These are phyloP conservation scores for Talaromyces sp. DNA, from an alignment of 2,329 filamentous ascomycete genomes.

Conservation along the genomic window DNA sequence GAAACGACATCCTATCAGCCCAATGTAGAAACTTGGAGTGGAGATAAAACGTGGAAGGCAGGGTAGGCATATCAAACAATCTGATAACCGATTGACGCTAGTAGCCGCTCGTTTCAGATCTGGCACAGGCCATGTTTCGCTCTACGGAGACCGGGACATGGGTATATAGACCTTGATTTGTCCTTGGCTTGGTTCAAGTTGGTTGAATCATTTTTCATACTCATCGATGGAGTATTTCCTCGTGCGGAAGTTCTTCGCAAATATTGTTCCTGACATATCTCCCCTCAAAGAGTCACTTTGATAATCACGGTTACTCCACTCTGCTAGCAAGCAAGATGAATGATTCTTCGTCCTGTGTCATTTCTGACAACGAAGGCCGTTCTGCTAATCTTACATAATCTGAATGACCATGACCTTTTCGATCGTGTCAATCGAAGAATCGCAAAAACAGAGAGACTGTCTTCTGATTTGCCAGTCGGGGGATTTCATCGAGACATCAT, in stretches of 20 bases:
- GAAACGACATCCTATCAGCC: not conserved
- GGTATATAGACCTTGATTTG: not conserved
- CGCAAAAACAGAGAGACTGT: not conserved
- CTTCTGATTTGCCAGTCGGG: not conserved
- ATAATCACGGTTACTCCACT: not conserved
- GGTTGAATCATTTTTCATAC: not conserved
- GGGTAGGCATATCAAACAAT: not conserved
- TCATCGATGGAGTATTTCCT: not conserved
- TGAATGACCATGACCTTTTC: not conserved
- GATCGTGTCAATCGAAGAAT: not conserved
- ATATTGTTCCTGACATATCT: not conserved
- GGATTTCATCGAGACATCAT: not conserved
- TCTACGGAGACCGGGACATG: not conserved
- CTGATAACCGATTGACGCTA: slow-evolving; percentile 1
- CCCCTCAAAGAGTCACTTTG: not conserved
- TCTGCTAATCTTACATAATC: not conserved
- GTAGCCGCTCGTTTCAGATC: slow-evolving; percentile 13
- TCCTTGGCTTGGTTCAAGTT: not conserved
- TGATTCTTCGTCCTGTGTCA: not conserved
- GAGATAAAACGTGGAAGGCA: slow-evolving; percentile 2
- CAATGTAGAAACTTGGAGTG: not conserved
- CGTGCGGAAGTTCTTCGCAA: too few relatives aligned
- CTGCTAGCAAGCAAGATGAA: not conserved
- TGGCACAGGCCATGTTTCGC: slow-evolving; percentile 10
- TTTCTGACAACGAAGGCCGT: not conserved